Percentiles rank a stretch among this genome's conserved stretches.
Evolutionary conservation across 2,329 filamentous ascomycete genomes (phyloP).

Genomic region (Rosellinia necatrix): DNA sequence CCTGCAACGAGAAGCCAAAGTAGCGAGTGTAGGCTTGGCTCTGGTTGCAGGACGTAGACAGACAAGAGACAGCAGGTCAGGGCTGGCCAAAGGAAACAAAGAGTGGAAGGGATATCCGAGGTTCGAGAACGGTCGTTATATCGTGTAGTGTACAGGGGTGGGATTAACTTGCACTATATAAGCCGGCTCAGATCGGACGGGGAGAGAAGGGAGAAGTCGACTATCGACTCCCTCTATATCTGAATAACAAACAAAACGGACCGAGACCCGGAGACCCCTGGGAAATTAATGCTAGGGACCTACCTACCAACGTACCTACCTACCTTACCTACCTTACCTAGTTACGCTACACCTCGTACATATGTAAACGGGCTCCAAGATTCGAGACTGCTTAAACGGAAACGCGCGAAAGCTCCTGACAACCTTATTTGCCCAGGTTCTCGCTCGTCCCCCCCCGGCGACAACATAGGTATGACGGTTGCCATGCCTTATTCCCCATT

Average conservation of each 20-base stretch:
- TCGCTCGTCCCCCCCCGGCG: no score
- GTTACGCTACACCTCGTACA: no score
- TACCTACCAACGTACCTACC: background rate
- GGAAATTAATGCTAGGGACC: slow-evolving; percentile 18
- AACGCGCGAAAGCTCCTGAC: background rate
- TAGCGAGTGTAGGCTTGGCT: background rate
- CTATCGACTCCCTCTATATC: no score
- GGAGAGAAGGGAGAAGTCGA: no score
- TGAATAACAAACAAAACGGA: background rate
- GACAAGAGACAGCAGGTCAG: background rate
- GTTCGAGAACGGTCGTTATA: slow-evolving; percentile 14
- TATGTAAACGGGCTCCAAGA: no score
- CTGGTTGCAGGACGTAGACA: background rate
- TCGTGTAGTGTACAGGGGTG: slow-evolving; percentile 22
- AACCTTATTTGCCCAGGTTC: slow-evolving; percentile 18
- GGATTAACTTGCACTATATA: slow-evolving; percentile 11
- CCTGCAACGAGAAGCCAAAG: slow-evolving; percentile 4
- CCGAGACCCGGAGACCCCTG: slow-evolving; percentile 4
- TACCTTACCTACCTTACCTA: no score
- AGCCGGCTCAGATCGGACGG: no score
- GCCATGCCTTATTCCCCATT: no score
- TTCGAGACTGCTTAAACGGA: slow-evolving; percentile 8
- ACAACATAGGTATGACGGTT: no score
- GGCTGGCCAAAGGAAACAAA: no score
- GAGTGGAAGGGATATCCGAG: slow-evolving; percentile 9